Evolutionary conservation across 176 grass and related monocot species (phyloP).

Genomic region (Paspalum vaginatum): DNA sequence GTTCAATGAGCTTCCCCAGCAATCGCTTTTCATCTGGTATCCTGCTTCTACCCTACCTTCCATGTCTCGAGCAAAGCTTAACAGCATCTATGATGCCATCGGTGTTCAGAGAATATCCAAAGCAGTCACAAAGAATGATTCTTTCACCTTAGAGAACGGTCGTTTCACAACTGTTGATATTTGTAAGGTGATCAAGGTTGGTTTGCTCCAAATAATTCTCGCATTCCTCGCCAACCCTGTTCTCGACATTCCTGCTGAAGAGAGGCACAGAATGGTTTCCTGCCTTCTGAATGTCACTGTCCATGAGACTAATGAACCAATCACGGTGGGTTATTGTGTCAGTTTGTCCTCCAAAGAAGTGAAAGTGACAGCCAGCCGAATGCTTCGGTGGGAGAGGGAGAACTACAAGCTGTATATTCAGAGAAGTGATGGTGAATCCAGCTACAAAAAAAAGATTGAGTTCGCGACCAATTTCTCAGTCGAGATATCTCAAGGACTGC

Average conservation of each 20-base stretch:
- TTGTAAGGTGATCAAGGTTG: constrained; percentile 33
- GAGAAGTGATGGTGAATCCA: not conserved
- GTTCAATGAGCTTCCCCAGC: constrained; percentile 42
- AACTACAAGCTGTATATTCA: constrained; percentile 42
- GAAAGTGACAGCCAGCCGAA: constrained; percentile 35
- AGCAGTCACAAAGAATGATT: constrained; percentile 43
- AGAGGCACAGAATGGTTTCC: constrained; percentile 48
- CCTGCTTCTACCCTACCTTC: constrained; percentile 28
- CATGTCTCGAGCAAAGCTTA: constrained; percentile 44
- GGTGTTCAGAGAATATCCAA: constrained; percentile 64
- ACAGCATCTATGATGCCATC: constrained; percentile 47
- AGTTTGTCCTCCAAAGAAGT: constrained; percentile 37
- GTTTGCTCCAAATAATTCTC: constrained; percentile 51
- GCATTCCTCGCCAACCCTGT: constrained; percentile 48
- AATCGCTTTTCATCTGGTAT: constrained; percentile 67
- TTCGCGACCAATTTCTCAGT: constrained; percentile 57
- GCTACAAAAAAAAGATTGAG: constrained; percentile 48
- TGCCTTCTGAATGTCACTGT: constrained; percentile 49
- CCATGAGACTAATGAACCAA: constrained; percentile 40
- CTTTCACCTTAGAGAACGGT: not conserved
- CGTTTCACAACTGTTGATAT: not conserved
- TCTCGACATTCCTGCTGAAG: constrained; percentile 38
- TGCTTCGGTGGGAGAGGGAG: constrained; percentile 70
- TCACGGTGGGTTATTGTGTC: constrained; percentile 55
- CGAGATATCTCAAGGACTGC: constrained; percentile 63